Evolutionary conservation across 345 rosid species (phyloP).

Genomic region (Heritiera fomes): DNA sequence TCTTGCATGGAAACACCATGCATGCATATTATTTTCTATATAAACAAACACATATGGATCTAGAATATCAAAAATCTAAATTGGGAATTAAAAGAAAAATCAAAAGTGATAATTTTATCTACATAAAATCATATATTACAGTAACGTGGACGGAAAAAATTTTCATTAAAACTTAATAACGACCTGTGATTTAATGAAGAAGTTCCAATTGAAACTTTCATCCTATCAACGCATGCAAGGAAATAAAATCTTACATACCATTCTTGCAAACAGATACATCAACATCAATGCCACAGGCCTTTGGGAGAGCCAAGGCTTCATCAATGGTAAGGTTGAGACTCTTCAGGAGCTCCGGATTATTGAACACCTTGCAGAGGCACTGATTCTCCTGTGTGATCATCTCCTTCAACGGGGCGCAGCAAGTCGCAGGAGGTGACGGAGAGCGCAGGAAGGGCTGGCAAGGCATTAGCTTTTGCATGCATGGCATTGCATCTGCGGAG

Average conservation of each 20-base stretch:
- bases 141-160: neutral
- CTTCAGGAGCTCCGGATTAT: constrained; percentile 31
- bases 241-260: neutral
- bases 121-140: no score
- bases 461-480: constrained; percentile 46
- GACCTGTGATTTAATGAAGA: no score
- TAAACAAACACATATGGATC: neutral
- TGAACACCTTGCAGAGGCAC: constrained; percentile 51
- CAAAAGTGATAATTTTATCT: no score
- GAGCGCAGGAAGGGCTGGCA: constrained; percentile 41
- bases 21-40: no score
- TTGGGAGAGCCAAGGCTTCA: constrained; percentile 48
- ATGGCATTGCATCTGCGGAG: constrained; percentile 2
- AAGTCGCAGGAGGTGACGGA: constrained; percentile 36
- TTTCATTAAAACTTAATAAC: no score
- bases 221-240: no score
- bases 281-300: constrained; percentile 45
- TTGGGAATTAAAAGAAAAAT: neutral
- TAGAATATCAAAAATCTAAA: neutral
- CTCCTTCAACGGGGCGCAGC: constrained; percentile 54
- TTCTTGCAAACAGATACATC: constrained; percentile 44
- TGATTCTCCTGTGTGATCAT: constrained; percentile 27
- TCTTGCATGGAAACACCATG: neutral
- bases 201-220: no score
- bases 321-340: constrained; percentile 41